Evolutionary conservation across 257 asterid genomes (phyloP), one percentile per base, ranked within the genome.

Genomic region (Galeopsis tetrahit): DNA sequence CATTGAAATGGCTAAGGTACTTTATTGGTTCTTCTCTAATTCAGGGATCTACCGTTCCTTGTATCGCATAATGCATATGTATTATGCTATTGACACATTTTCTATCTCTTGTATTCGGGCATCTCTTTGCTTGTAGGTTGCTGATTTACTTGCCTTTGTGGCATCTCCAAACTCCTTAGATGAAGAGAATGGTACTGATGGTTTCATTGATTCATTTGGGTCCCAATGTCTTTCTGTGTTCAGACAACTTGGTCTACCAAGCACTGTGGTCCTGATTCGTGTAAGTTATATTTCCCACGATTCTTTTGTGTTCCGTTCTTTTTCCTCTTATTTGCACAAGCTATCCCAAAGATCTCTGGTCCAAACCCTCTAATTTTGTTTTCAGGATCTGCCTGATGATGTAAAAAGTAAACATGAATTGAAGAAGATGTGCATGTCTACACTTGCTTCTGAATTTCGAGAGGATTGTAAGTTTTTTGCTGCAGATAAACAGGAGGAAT

Each of bases 1-100:
- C 89, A 85, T 95, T 92, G 98, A 95, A 84, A 87, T 92, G 96
- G 99, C 96, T 61, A 95, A 95, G 98, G 99, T 95, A 82, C 75
- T 83, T 55, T 42, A 15, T 71, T 58, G 11, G 55, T 62, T 67
- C 33, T 55, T 46, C 49, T 59, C 68, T 33, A 2, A 61, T 61
- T 58, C 57, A 28, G 57, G 70, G 52, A 56, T 44, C 7, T 10
- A 59, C 40, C 3, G 60, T 33, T 71, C 13, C 44, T 69, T 32
- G 36, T 33, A 57, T 68, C 42, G 55, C 40, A 21, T 21, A 14
- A 55, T 58, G 55, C 48, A 13, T 33, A 3, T 62, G 7, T 5
- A 1, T 35, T 32, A 5, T n/a, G 62, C 69, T 49, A 14, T 38
- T 64, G 58, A 46, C 40, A 49, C 21, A 58, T 56, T 56, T 66